Conservation (phyloP, 192 early-diverging fungal species). For the Funneliformis geosporum region DNA sequence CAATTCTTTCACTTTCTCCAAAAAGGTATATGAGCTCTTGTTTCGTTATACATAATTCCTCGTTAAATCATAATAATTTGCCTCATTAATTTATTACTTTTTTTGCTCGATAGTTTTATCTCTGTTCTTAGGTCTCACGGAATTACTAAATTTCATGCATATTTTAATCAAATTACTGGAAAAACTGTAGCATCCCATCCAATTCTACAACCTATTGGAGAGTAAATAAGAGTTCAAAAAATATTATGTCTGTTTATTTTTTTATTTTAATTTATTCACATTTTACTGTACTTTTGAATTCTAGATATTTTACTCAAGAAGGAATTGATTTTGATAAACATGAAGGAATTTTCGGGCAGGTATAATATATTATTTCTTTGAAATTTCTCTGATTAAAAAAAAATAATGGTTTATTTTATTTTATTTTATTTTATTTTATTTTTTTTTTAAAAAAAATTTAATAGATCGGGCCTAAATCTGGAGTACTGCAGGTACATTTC, state of each 20-base stretch:
- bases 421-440: background rate
- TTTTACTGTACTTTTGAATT: background rate
- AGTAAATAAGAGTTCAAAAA: background rate
- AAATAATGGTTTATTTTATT: background rate
- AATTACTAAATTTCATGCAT: slow-evolving; percentile 13
- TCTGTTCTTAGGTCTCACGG: background rate
- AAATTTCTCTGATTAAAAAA: background rate
- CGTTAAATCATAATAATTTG: background rate
- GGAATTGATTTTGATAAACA: slow-evolving; percentile 23
- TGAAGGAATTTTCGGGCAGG: slow-evolving; percentile 30
- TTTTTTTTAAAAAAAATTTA: background rate
- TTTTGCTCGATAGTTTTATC: background rate
- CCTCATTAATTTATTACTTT: background rate
- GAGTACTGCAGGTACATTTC: slow-evolving; percentile 24
- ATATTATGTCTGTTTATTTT: background rate
- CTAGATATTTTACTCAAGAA: slow-evolving; percentile 25
- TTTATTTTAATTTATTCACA: background rate
- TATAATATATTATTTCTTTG: background rate
- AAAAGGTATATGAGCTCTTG: background rate
- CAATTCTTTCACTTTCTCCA: slow-evolving; percentile 10
- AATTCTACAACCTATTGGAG: slow-evolving; percentile 20
- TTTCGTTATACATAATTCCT: background rate
- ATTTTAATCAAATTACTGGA: background rate
- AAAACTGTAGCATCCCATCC: slow-evolving; percentile 10
- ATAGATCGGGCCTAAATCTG: slow-evolving; percentile 25